Percentiles rank a stretch among this genome's conserved stretches.
phyloP scores from a whole-genome alignment of 768 basidiomycete genomes.

The Amanita exitialis region DNA sequence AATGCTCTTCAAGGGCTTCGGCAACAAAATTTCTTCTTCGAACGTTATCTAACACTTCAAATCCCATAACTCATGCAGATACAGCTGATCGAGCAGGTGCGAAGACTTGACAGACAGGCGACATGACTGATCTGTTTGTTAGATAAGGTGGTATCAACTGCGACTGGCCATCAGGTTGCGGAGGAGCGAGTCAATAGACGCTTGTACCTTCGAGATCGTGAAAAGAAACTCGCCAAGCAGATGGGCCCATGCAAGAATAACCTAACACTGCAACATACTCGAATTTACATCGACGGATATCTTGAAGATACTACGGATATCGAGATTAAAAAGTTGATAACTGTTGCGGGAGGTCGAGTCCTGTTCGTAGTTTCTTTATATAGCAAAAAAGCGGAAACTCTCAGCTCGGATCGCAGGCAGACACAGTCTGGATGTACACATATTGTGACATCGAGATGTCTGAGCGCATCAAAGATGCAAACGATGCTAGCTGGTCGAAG shows the following conservation, averaged over 20 bases:
- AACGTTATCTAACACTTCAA: constrained; percentile 52
- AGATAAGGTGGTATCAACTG: constrained; percentile 54
- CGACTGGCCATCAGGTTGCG: constrained; percentile 61
- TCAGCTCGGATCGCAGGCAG: constrained; percentile 24
- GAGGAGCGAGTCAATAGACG: constrained; percentile 31
- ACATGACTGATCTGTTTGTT: not conserved
- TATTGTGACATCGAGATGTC: constrained; percentile 62
- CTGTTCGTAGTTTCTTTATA: constrained; percentile 34
- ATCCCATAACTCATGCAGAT: constrained; percentile 75
- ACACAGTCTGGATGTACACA: constrained; percentile 63
- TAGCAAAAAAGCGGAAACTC: not conserved
- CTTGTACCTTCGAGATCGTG: constrained; percentile 31
- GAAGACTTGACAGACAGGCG: constrained; percentile 6
- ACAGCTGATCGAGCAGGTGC: constrained; percentile 51
- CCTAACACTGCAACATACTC: constrained; percentile 33
- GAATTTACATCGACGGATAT: constrained; percentile 65
- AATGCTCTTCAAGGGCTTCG: constrained; percentile 2
- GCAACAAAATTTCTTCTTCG: constrained; percentile 46
- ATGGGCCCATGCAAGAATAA: constrained; percentile 10
- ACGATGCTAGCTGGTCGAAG: constrained; percentile 44
- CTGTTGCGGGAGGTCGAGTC: constrained; percentile 55
- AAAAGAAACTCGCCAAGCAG: constrained; percentile 30
- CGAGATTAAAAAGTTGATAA: constrained; percentile 64
- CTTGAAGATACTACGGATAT: constrained; percentile 65
- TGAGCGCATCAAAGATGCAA: constrained; percentile 67